phyloP scores from a whole-genome alignment of 2,329 filamentous ascomycete genomes.

The Zarea fungicola region DNA sequence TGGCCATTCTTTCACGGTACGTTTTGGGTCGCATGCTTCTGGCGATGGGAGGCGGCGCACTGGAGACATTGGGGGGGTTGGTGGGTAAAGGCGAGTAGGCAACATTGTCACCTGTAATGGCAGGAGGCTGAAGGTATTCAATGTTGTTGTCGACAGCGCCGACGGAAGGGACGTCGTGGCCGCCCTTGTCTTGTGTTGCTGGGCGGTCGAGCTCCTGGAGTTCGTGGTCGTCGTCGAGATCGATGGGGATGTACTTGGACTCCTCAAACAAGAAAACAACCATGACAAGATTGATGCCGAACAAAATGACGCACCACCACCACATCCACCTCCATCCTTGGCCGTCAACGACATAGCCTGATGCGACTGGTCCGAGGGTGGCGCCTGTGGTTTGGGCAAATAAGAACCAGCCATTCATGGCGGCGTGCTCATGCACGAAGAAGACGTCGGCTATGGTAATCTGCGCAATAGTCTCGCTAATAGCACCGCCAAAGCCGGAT shows the following conservation, averaged over 20 bases:
- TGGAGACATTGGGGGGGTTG: no score
- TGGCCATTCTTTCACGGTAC: not conserved
- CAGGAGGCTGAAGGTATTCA: no score
- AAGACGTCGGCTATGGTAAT: constrained; percentile 32
- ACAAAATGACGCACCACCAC: constrained; percentile 15
- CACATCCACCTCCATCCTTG: constrained; percentile 28
- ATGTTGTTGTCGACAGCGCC: no score
- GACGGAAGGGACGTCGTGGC: no score
- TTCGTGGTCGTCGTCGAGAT: not conserved
- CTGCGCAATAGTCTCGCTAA: constrained; percentile 33
- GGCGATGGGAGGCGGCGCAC: no score
- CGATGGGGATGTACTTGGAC: not conserved
- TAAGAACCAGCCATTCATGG: constrained; percentile 26
- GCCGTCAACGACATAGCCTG: constrained; percentile 17
- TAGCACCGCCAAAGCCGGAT: constrained; percentile 31
- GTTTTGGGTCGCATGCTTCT: no score
- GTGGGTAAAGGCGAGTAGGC: no score
- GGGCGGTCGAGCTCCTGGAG: no score
- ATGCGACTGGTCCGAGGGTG: constrained; percentile 18
- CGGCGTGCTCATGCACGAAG: constrained; percentile 25
- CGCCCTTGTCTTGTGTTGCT: no score
- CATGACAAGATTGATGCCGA: not conserved
- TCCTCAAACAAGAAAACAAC: constrained; percentile 5
- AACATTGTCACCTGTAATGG: no score
- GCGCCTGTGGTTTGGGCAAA: constrained; percentile 23